Evolutionary conservation across 208 protist species (phyloP), one percentile per base, ranked within the genome.

Genomic region (Wallacemonas collosoma): DNA sequence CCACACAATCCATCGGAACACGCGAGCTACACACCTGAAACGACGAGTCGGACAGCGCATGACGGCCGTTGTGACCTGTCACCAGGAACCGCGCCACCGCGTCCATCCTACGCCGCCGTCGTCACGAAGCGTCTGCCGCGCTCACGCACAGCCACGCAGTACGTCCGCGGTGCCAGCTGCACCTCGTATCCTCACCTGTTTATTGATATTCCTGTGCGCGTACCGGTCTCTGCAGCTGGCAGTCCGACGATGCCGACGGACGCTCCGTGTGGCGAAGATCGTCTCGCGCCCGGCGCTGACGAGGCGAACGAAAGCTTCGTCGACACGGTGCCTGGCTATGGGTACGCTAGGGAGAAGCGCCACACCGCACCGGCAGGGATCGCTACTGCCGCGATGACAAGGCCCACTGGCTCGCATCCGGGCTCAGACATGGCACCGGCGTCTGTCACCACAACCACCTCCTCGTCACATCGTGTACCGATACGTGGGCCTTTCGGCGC

Each of bases 401-500:
- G 26, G 26, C 26, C 26, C 26, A 0, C 26, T 26, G 26, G 26
- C 26, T 26, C 26, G 26, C 26, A 26, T 26, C 26, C 26, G 26
- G 26, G 26, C 26, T 26, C 26, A 26, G 26, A 26, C 26, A 26
- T 26, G 26, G 12, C 45, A 50, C 6, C 45, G 45, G 12, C 45
- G 45, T 14, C 45, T 6, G 12, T 50, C 8, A 50, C 45, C 8
- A 50, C 45, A 12, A 0, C 8, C 45, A 50, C 0, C 6, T 50
- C 45, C 8, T 6, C 45, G 45, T 6, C 12, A 6, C 45, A 50
- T 50, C 45, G 12, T 12, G 8, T 50, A 60, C 47, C 73, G 48
- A 47, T 54, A 53, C 71, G 38, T n/a, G 38, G 11, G 1, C 5
- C 51, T 36, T 90, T 94, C 73, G 64, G 57, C 6, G 89, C 90